Evolutionary conservation across 208 protist species (phyloP), one percentile per base, ranked within the genome.

Genomic region (Leptomonas pyrrhocoris): DNA sequence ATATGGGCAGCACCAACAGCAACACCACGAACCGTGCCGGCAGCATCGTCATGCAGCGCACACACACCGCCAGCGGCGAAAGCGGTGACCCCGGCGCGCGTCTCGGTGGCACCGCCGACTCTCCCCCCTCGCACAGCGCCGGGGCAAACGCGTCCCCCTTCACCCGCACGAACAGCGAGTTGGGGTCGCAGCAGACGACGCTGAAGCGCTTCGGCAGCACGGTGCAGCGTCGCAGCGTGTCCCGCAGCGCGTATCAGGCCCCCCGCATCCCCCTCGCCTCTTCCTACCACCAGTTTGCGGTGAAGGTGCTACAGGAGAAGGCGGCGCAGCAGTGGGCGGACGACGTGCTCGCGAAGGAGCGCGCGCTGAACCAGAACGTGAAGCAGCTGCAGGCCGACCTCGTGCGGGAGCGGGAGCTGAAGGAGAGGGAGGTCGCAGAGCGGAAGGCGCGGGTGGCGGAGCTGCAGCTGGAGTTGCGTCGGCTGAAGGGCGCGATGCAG

Each of bases 301-400:
- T 86, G 42, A 88, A 92, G 64, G 81, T 97, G 23, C 57, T 94
- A 25, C 86, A 96, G 50, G 94, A 97, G 73, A 74, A 94, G 62
- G 89, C 80, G 34, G 92, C 90, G 23, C 88, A 96, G 76, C 84
- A 75, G 49, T 97, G 94, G 94, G 91, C 94, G 7, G 91, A 96
- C 68, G 91, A 84, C 38, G 77, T 97, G 28, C 83, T 97, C 3
- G 59, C 80, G 7, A 93, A 94, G 65, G 91, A 97, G 70, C 84
- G 88, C 34, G 94, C 95, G 59, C 73, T 95, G 25, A 97, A 97
- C 73, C 88, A 94, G 57, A 97, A 97, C 66, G 94, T 97, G 55
- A 97, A 97, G 74, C 90, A 95, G 76, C 84, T 97, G 18, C 92
- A 95, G 74, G 82, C 81, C 31, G 92, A 97, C 61, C 77, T 97